A percentile compares a stretch with the other conserved stretches of the same genome.
These are phyloP conservation scores for Biancaea sappan DNA, from an alignment of 306 rosid genomes.

Conservation along the genomic window DNA sequence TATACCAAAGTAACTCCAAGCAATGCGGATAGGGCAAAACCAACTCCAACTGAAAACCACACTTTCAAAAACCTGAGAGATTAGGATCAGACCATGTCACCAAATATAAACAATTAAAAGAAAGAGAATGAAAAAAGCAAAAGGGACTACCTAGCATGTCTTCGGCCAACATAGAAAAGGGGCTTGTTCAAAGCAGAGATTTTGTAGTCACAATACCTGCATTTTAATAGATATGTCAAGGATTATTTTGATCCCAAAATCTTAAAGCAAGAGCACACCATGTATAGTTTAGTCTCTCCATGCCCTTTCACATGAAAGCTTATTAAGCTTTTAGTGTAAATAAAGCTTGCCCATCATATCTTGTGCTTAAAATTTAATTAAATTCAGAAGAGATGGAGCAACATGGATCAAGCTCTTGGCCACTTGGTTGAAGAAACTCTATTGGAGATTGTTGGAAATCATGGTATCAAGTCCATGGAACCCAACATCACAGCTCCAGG, in stretches of 20 bases:
- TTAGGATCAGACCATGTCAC: background rate
- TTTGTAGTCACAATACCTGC: constrained; percentile 61
- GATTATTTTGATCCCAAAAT: background rate
- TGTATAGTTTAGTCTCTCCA: too few species aligned
- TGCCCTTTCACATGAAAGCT: background rate
- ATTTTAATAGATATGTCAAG: background rate
- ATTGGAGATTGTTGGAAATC: too few species aligned
- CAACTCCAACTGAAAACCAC: constrained; percentile 75
- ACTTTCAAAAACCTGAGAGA: constrained; percentile 41
- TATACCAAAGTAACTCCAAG: constrained; percentile 50
- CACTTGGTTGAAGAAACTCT: background rate
- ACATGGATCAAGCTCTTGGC: background rate
- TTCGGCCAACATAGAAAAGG: constrained; percentile 55
- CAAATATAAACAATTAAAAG: background rate
- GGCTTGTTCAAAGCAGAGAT: constrained; percentile 53
- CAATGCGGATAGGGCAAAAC: constrained; percentile 57
- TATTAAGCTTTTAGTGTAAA: background rate
- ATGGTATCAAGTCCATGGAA: too few species aligned
- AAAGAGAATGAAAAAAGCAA: background rate
- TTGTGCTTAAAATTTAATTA: background rate
- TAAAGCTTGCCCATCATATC: background rate
- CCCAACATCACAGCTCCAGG: too few species aligned
- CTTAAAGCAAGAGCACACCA: too few species aligned
- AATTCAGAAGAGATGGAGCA: background rate
- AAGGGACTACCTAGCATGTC: constrained; percentile 44